Base-by-base conservation (phyloP, 2,329 filamentous ascomycete genomes). In the Iodosphaeria phyllophila region DNA sequence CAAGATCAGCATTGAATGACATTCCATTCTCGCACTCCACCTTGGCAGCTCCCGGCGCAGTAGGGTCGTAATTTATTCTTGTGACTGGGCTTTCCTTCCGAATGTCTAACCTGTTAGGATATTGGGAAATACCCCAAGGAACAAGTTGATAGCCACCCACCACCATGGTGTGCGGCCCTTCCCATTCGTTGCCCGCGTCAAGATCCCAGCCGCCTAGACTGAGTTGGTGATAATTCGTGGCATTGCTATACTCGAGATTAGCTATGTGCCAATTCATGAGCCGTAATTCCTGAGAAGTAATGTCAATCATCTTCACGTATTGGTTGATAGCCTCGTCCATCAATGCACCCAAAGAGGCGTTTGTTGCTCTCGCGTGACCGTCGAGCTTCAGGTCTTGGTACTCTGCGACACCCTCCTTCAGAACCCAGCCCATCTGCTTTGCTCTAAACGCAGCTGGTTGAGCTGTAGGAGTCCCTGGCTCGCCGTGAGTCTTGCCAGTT, bases 261-360 rank as follows among this genome's bases (percentile, higher is more conserved):
- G 91, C 91, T 46, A 93, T 77, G 48, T 98, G 91, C 89, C 89
- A 98, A 42, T 93, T 98, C 41, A 95, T 64, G 10, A 98, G 58
- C 22, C 89, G 70, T 48, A 92, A 74, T 41, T 98, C 89, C 42
- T 82, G 78, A 1, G 84, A 67, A 9, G 72, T 79, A 26, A 98
- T 54, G 30, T 92, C 74, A 15, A 95, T 63, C 24, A 98, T 64
- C 16, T 65, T 60, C 40, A 78, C 74, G 44, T 92, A 98, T 46
- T 95, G 84, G 11, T 64, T 64, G 31, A 98, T 73, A n/a, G 83
- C 80, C 35, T 83, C 73, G 40, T 98, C 82, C 55, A 95, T 77
- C 3, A 91, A 77, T n/a, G 75, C 75, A 2, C 89, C 89, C 8
- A 98, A 56, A 0, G 80, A 92, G 13, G 84, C 77, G 25, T 63